phyloP scores from a whole-genome alignment of 345 rosid species.

The Linum usitatissimum region DNA sequence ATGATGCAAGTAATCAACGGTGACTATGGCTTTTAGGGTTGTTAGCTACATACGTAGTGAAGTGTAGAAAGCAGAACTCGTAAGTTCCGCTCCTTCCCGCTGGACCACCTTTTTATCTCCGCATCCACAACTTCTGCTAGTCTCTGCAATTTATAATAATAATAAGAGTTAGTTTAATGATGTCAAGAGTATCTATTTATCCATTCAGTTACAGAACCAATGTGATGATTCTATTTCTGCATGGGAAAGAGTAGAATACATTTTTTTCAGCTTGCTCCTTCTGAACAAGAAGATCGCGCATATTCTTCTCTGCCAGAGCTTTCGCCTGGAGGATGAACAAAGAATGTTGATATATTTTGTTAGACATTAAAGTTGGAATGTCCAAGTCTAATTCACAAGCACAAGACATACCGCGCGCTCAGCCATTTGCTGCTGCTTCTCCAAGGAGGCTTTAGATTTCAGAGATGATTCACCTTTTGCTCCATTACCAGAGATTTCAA shows the following conservation, averaged over 20 bases:
- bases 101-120: slow-evolving; percentile 89
- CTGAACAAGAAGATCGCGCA: slow-evolving; percentile 67
- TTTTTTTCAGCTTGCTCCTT: slow-evolving; percentile 88
- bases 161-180: neutral
- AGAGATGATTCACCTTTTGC: slow-evolving; percentile 47
- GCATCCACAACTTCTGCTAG: slow-evolving; percentile 69
- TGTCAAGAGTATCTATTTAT: neutral
- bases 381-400: neutral
- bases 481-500: slow-evolving; percentile 23
- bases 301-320: slow-evolving; percentile 91
- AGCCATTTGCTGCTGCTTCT: slow-evolving; percentile 68
- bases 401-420: slow-evolving; percentile 64
- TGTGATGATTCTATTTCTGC: neutral
- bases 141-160: slow-evolving; percentile 41
- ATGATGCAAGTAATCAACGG: neutral
- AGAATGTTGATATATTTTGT: slow-evolving; percentile 7
- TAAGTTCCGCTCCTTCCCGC: slow-evolving; percentile 76
- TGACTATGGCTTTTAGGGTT: neutral
- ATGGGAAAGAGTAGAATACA: slow-evolving; percentile 28
- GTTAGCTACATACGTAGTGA: slow-evolving; percentile 48
- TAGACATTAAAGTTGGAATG: slow-evolving; percentile 7
- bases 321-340: slow-evolving; percentile 52
- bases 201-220: neutral
- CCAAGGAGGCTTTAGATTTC: slow-evolving; percentile 54
- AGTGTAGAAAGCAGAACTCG: slow-evolving; percentile 87